Evolutionary conservation across 768 basidiomycete species (phyloP).

Genomic region (Tulasnella sp.): DNA sequence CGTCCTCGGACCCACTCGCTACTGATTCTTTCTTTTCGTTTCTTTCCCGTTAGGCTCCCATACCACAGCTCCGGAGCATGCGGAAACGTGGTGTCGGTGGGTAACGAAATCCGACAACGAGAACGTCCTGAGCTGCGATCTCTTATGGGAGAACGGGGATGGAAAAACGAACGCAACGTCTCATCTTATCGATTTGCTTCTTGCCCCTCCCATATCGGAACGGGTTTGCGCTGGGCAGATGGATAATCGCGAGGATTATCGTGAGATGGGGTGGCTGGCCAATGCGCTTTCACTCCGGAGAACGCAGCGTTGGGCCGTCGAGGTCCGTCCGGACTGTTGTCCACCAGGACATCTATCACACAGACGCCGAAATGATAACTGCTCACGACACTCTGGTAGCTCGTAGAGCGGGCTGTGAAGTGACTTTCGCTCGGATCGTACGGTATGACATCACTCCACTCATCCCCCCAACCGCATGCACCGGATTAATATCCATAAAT

Average conservation of each 20-base stretch:
- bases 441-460: conserved; percentile 7
- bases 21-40: neutral
- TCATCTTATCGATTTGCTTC: conserved; percentile 1
- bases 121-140: neutral
- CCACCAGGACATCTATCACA: neutral
- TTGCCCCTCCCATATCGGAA: neutral
- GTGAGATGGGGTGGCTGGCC: neutral
- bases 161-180: neutral
- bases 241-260: neutral
- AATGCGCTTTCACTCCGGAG: neutral
- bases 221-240: neutral
- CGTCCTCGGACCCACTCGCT: neutral
- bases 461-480: neutral
- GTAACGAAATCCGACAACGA: neutral
- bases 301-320: neutral
- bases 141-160: neutral
- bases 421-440: neutral
- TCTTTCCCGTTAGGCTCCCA: neutral
- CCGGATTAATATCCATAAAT: neutral
- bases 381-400: neutral
- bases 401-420: neutral
- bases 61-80: neutral
- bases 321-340: neutral
- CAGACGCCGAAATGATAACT: neutral
- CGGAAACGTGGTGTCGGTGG: neutral